Evolutionary conservation across 306 rosid genomes (phyloP), one percentile per base, ranked within the genome.

Genomic region (Bauhinia variegata): DNA sequence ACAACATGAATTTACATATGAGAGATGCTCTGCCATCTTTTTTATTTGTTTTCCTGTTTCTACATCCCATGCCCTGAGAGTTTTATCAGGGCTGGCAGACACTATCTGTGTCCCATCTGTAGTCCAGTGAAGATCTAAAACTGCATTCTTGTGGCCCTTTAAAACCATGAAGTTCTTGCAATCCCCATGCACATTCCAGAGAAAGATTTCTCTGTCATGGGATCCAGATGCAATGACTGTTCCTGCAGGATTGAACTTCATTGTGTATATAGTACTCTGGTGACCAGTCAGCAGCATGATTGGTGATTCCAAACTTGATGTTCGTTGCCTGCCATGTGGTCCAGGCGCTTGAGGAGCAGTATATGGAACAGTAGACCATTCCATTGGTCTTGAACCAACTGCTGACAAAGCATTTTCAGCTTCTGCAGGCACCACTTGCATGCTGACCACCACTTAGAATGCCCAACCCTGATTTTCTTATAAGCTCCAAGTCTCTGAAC

Each of bases 121-220:
- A 51, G 96, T 93, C 98, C 98, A 93, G 62, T 89, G 96, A 74
- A 89, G 98, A 80, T 93, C 98, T 74, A 89, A 77, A 78, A 93
- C 85, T 39, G 96, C 98, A 75, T 93, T 89, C 83, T 93, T 89
- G 81, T 93, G 98, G 48, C 98, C 98, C 76, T 87, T 86, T 33
- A 93, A 70, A 74, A 93, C 87, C 91, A 93, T 83, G 69, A 83
- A 89, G 85, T 88, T 93, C 87, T 93, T 89, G 85, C 96, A 89
- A 31, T 88, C 97, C 33, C 95, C 97, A 62, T 82, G 86, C 44
- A 88, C 89, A 75, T 88, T 67, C 98, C 97, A 93, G 55, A 89
- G 84, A 82, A 93, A 93, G 73, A 89, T 93, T 77, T 93, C 97
- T 64, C 37, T 83, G 90, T 93, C 98, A 46, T 93, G 96, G 4